These are phyloP conservation scores for Pythium vanterpoolii DNA, from an alignment of 352 stramenopile species.

Conservation along the genomic window DNA sequence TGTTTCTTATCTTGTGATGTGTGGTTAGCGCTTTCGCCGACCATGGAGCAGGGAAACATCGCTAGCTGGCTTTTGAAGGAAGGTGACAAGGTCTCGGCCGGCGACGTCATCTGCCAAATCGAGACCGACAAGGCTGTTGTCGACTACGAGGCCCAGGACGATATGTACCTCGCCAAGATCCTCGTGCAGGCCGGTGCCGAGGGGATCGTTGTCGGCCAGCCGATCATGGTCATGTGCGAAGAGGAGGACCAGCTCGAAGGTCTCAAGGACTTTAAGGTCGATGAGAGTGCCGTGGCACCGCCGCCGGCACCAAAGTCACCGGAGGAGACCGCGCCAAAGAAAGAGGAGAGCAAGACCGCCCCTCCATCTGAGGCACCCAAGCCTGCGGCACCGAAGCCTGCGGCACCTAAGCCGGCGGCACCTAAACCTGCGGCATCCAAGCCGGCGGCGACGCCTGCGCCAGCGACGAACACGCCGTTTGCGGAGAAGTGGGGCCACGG, in stretches of 20 bases:
- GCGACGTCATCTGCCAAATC: constrained; percentile 96
- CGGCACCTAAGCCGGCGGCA: constrained; percentile 13
- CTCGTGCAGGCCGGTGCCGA: constrained; percentile 88
- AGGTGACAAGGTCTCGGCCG: constrained; percentile 90
- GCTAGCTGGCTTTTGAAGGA: constrained; percentile 94
- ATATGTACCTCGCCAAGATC: constrained; percentile 96
- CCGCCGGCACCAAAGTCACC: constrained; percentile 38
- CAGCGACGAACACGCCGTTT: constrained; percentile 30
- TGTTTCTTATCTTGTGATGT: not conserved
- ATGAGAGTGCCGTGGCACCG: constrained; percentile 34
- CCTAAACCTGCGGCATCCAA: constrained; percentile 2
- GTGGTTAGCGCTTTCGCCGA: constrained; percentile 90
- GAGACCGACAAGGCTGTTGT: constrained; percentile 99
- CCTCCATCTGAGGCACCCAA: constrained; percentile 20
- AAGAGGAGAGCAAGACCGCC: constrained; percentile 46
- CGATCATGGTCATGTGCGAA: constrained; percentile 96
- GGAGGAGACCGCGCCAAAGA: constrained; percentile 64
- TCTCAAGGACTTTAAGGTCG: constrained; percentile 76
- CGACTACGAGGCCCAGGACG: constrained; percentile 98
- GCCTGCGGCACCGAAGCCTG: constrained; percentile 15
- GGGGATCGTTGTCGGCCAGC: constrained; percentile 90
- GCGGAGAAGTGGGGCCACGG: constrained; percentile 77
- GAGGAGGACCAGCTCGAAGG: constrained; percentile 70
- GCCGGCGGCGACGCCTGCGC: constrained; percentile 8
- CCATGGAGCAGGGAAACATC: constrained; percentile 97